A percentile compares a stretch with the other conserved stretches of the same genome.
These are phyloP conservation scores for Hyphopichia homilentoma DNA, from an alignment of 805 yeast species.

Conservation along the genomic window DNA sequence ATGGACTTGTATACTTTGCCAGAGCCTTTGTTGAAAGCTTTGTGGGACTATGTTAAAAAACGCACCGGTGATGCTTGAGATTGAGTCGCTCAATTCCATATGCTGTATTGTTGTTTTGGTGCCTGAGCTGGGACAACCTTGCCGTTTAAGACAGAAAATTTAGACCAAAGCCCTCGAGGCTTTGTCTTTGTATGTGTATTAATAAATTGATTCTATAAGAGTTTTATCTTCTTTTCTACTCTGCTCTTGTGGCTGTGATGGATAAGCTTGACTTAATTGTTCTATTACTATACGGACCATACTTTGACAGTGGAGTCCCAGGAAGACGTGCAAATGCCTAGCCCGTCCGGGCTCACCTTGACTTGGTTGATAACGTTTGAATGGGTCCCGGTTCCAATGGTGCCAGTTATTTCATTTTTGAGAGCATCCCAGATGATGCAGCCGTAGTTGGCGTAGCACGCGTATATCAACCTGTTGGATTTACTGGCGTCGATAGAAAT, in stretches of 20 bases:
- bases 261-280: too few species aligned
- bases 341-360: conserved; percentile 66
- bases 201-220: too few species aligned
- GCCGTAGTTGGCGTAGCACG: conserved; percentile 72
- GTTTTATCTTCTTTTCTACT: too few species aligned
- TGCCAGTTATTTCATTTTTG: conserved; percentile 60
- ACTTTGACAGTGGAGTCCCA: conserved; percentile 74
- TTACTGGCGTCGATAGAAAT: conserved; percentile 67
- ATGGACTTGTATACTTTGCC: conserved; percentile 94
- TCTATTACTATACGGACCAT: conserved; percentile 42
- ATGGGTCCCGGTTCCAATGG: conserved; percentile 51
- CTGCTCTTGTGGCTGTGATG: too few species aligned
- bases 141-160: too few species aligned
- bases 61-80: conserved; percentile 38
- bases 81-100: neutral
- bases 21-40: conserved; percentile 81
- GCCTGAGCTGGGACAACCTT: neutral
- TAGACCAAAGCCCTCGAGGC: too few species aligned
- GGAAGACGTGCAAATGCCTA: conserved; percentile 72
- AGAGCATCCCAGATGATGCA: conserved; percentile 77
- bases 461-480: conserved; percentile 71
- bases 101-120: neutral
- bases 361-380: conserved; percentile 59
- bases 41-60: conserved; percentile 91
- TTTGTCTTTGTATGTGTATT: too few species aligned